Evolutionary conservation across 2,329 filamentous ascomycete genomes (phyloP), one percentile per base, ranked within the genome.

Genomic region (Ceratocystis harringtonii): DNA sequence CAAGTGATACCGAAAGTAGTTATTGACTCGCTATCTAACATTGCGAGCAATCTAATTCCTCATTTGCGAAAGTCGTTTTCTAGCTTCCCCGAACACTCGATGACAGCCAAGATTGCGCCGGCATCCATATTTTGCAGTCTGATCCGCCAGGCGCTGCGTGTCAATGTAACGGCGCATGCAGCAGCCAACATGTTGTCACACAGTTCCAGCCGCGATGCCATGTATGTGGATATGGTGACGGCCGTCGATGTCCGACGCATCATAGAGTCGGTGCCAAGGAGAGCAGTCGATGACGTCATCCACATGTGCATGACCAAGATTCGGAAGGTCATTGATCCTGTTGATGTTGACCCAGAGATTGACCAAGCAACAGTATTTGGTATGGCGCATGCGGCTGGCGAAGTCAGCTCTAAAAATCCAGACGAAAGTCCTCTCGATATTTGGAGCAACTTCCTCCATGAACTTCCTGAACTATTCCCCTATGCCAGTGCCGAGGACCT

Each of bases 111-210:
- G 74, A 81, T 96, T 66, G 86, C 89, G 1, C 92, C 94, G 0
- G 94, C 92, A 0, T 87, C 90, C 1, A 82, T 96, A 2, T 99
- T 99, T 72, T 89, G 89, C 44, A 88, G 87, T 60, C 80, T 99
- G 1, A 77, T 99, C 19, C 89, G 92, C 72, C 88, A 94, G 62
- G 87, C 94, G 71, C 81, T 97, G 44, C 84, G 92, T 66, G 94
- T 96, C 68, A 99, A 99, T 72, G 82, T 94, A 67, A 90, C 92
- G 22, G 94, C 94, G 1, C 92, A 97, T 72, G 92, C 94, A 1
- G 91, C 92, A 1, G 92, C 92, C 25, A 95, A 94, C 69, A 91
- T 96, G 82, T 80, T 99, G 12, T 90, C 90, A 6, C 90, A 92
- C 71, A 86, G 90, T 19, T 88, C 90, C 58, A 95, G 95, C 73